Conservation (phyloP, 225 moss, liverwort and hornwort genomes). For the Marchantia polymorpha region DNA sequence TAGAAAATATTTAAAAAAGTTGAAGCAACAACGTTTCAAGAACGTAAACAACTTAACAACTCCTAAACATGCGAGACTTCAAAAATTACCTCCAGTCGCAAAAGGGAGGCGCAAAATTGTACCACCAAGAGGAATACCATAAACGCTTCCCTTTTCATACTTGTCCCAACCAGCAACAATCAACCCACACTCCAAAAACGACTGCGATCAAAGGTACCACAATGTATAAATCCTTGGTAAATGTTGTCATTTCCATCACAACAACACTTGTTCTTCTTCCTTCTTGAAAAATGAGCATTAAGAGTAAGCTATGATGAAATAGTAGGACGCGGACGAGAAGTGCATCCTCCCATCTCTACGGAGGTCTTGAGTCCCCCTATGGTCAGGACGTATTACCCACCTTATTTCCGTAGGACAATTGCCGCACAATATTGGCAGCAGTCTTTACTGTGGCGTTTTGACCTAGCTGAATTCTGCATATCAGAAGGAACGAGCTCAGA, state of each 20-base stretch:
- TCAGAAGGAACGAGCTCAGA: background rate
- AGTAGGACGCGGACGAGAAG: background rate
- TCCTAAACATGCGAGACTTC: no score
- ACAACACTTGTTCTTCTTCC: no score
- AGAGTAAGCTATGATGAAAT: no score
- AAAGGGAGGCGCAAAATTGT: conserved; percentile 91
- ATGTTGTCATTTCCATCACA: background rate
- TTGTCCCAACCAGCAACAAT: conserved; percentile 99
- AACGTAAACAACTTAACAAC: no score
- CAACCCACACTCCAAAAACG: conserved; percentile 77
- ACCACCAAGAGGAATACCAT: conserved; percentile 88
- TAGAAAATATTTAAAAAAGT: no score
- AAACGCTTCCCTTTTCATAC: conserved; percentile 94
- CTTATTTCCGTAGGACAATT: conserved; percentile 93
- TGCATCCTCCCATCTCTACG: no score
- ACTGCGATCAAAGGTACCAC: conserved; percentile 42
- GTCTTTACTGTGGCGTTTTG: conserved; percentile 84
- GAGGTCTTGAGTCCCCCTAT: no score
- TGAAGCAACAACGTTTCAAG: no score
- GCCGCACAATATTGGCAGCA: conserved; percentile 66
- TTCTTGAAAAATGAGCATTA: background rate
- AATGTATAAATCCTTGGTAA: background rate
- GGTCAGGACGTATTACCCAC: conserved; percentile 29
- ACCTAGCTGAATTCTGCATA: conserved; percentile 71
- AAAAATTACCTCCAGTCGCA: conserved; percentile 74